phyloP scores from a whole-genome alignment of 345 rosid species.

The Cardamine occulta region DNA sequence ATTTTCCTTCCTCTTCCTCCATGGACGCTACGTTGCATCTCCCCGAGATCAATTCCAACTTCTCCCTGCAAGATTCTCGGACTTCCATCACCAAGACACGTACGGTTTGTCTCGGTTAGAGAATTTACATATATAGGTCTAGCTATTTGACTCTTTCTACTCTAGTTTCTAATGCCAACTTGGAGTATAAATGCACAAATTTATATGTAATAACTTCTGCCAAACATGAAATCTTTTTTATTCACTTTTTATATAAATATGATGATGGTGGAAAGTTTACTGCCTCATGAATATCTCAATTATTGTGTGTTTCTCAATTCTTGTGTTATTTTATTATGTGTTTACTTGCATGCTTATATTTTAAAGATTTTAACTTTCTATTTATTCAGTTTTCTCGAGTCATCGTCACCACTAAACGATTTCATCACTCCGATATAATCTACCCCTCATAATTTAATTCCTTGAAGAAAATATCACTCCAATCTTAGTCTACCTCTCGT shows the following conservation, averaged over 20 bases:
- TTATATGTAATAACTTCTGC: conserved; percentile 37
- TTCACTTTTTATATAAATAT: conserved; percentile 2
- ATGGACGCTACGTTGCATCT: conserved; percentile 35
- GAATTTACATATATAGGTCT: conserved; percentile 17
- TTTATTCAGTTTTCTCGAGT: background rate
- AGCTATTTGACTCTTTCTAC: conserved; percentile 25
- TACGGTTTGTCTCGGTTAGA: conserved; percentile 43
- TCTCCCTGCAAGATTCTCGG: conserved; percentile 39
- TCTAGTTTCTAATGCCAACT: conserved; percentile 27
- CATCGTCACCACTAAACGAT: background rate
- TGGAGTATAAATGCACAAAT: conserved; percentile 34
- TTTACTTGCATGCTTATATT: background rate
- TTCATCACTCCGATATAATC: background rate
- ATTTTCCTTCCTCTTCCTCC: conserved; percentile 37
- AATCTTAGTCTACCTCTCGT: background rate
- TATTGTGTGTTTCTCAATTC: conserved; percentile 4
- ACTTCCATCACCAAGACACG: conserved; percentile 25
- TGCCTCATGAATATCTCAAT: background rate
- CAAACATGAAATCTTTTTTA: conserved; percentile 1
- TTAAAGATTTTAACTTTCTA: background rate
- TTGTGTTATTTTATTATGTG: background rate
- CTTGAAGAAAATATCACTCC: background rate
- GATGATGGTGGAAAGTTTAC: conserved; percentile 9
- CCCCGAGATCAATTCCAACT: conserved; percentile 35
- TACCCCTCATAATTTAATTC: background rate